These are phyloP conservation scores for Rubia peregrina DNA, from an alignment of 305 asterid genomes.

Conservation along the genomic window DNA sequence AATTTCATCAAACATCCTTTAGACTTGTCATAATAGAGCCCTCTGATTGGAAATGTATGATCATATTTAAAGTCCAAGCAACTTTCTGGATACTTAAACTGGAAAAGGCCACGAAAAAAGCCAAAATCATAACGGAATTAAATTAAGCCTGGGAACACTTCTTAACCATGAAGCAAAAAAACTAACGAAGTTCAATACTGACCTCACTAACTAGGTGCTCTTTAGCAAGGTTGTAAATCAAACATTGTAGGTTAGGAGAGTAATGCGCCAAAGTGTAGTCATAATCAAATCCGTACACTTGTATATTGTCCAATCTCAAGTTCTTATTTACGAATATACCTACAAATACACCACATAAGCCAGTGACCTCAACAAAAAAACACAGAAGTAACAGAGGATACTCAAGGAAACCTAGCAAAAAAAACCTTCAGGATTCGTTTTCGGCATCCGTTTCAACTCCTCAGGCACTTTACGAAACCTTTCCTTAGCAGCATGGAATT, in stretches of 20 bases:
- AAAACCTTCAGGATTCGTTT: constrained; percentile 78
- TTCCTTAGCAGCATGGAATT: constrained; percentile 57
- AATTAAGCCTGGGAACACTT: background rate
- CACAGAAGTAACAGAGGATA: background rate
- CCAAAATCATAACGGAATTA: background rate
- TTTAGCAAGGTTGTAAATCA: constrained; percentile 88
- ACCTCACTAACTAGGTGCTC: constrained; percentile 91
- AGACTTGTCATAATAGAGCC: constrained; percentile 79
- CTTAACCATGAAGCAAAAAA: background rate
- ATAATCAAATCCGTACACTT: constrained; percentile 91
- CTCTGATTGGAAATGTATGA: constrained; percentile 85
- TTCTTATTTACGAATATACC: constrained; percentile 87
- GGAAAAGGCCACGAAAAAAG: constrained; percentile 24
- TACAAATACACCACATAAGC: constrained; percentile 30
- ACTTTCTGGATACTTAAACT: constrained; percentile 86
- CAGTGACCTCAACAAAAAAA: constrained; percentile 12
- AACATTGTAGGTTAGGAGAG: constrained; percentile 70
- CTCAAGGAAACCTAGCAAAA: background rate
- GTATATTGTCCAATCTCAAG: constrained; percentile 76
- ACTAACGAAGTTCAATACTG: constrained; percentile 20
- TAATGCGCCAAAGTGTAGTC: constrained; percentile 98
- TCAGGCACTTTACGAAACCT: constrained; percentile 64
- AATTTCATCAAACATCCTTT: constrained; percentile 90
- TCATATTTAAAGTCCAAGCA: constrained; percentile 79
- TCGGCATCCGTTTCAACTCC: constrained; percentile 61